Evolutionary conservation across 2,329 filamentous ascomycete genomes (phyloP), one percentile per base, ranked within the genome.

Genomic region (Penicillium psychrosexuale): DNA sequence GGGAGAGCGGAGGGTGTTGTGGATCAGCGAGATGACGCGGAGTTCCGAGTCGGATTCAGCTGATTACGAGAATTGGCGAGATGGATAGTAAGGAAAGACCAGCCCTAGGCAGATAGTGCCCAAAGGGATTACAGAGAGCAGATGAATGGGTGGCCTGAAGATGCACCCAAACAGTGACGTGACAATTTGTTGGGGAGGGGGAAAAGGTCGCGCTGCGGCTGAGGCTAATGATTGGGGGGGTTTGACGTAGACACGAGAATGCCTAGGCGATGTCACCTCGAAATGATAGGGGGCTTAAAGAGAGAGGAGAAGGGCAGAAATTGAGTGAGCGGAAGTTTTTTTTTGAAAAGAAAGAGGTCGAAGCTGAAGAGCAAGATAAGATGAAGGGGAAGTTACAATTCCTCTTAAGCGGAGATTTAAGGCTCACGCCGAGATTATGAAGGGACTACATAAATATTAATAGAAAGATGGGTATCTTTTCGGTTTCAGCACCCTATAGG

Each of bases 141-240:
- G 36, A 45, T 38, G 43, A 40, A 24, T 33, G 45, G 56, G 44
- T 24, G 59, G 59, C 62, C 62, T 61, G 48, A 60, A 48, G 51
- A 57, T 59, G 46, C 50, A 61, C 47, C 36, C 53, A 58, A 55
- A 42, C 52, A 63, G 58, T 61, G 57, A 61, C 44, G 57, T 61
- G 59, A 57, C 53, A 44, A 31, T 33, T 36, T 45, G 42, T 57
- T 57, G 49, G 53, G 56, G 50, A 24, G 40, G 45, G 59, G 67
- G 66, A 66, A 66, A 63, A 67, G 66, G 69, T 63, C 19, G 47
- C 34, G 34, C 28, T 24, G 38, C 65, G 61, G 59, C 57, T 58
- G 61, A 61, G 65, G 65, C 61, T 65, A 63, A 67, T 47, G 52
- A 51, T 56, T 31, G 39, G 39, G 40, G 34, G 47, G 13, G 15